Percentiles rank a stretch among this genome's conserved stretches.
These are phyloP conservation scores for Lipomyces chichibuensis DNA, from an alignment of 805 yeast genomes.

Conservation along the genomic window DNA sequence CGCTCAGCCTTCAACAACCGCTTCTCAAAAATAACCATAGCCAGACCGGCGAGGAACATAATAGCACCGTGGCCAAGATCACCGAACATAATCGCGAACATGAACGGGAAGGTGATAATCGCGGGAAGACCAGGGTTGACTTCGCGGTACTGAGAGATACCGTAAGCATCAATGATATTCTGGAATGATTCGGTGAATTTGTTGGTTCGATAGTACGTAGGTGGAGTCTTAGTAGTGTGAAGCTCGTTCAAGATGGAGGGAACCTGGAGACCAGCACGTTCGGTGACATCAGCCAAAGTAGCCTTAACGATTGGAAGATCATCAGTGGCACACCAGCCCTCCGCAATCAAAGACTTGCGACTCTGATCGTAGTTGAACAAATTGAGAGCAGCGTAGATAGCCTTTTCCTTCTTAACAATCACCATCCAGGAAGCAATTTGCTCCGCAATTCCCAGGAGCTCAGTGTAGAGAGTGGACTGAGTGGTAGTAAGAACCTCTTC, in stretches of 20 bases:
- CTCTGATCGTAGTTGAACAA: constrained; percentile 76
- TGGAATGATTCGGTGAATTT: constrained; percentile 94
- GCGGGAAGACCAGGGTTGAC: constrained; percentile 97
- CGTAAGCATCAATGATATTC: constrained; percentile 92
- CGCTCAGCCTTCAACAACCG: constrained; percentile 68
- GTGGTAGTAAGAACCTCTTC: constrained; percentile 66
- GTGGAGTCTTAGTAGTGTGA: constrained; percentile 83
- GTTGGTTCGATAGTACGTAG: constrained; percentile 92
- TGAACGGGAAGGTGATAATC: constrained; percentile 92
- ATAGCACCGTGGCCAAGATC: constrained; percentile 95
- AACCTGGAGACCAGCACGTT: constrained; percentile 49
- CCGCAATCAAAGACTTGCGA: constrained; percentile 87
- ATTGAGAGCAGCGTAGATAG: constrained; percentile 77
- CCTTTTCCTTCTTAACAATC: constrained; percentile 73
- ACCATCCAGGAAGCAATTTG: constrained; percentile 76
- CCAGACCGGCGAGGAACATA: constrained; percentile 70
- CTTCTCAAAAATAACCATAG: constrained; percentile 73
- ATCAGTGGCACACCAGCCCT: constrained; percentile 93
- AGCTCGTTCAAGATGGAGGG: constrained; percentile 59
- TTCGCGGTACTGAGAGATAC: constrained; percentile 89
- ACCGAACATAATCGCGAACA: constrained; percentile 99
- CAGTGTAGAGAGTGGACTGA: constrained; percentile 70
- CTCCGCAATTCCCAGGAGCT: constrained; percentile 74
- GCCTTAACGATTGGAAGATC: constrained; percentile 69
- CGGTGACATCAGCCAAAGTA: constrained; percentile 67